Evolutionary conservation across 257 asterid genomes (phyloP).

Genomic region (Salvia splendens): DNA sequence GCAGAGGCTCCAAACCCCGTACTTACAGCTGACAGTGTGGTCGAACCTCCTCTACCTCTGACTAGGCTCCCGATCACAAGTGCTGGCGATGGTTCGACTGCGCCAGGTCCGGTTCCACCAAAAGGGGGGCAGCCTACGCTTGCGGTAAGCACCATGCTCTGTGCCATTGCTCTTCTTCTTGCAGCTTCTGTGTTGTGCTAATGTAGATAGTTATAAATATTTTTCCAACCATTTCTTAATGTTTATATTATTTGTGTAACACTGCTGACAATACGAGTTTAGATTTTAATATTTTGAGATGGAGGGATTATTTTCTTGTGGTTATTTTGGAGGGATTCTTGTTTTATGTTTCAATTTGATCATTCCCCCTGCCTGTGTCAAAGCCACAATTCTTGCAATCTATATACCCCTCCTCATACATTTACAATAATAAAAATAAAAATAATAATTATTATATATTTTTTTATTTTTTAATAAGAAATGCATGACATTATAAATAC

Average conservation of each 20-base stretch:
- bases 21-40: slow-evolving; percentile 52
- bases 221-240: neutral
- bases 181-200: slow-evolving; percentile 43
- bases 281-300: neutral
- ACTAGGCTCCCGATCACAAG: slow-evolving; percentile 32
- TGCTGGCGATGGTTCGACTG: slow-evolving; percentile 35
- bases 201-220: slow-evolving; percentile 18
- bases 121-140: slow-evolving; percentile 50
- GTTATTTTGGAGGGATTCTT: too few relatives aligned
- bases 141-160: slow-evolving; percentile 45
- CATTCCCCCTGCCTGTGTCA: too few relatives aligned
- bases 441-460: too few relatives aligned
- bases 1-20: slow-evolving; percentile 69
- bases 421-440: too few relatives aligned
- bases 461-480: too few relatives aligned
- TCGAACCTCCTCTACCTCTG: slow-evolving; percentile 76
- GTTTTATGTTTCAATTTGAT: too few relatives aligned
- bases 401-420: too few relatives aligned
- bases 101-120: slow-evolving; percentile 45
- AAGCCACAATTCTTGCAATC: too few relatives aligned
- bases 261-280: neutral
- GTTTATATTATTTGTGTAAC: neutral
- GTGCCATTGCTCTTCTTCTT: slow-evolving; percentile 49
- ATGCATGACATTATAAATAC: too few relatives aligned
- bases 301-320: too few relatives aligned